A percentile compares a stretch with the other conserved stretches of the same genome.
phyloP scores from a whole-genome alignment of 768 basidiomycete species.

The Nevesoporus exiguus region DNA sequence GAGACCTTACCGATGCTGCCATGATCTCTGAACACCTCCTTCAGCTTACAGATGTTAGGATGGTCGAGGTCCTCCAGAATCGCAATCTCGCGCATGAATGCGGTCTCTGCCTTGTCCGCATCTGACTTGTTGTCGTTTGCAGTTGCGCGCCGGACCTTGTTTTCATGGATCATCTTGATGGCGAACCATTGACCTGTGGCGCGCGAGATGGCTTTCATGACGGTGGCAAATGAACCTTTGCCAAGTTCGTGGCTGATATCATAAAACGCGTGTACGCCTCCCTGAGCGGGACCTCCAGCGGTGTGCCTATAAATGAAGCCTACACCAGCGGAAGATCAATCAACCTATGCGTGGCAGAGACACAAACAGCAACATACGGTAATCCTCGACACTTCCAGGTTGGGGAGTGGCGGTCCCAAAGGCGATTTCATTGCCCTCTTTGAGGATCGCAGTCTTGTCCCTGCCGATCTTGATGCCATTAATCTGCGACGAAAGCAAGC shows the following conservation, averaged over 20 bases:
- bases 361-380: slow-evolving; percentile 48
- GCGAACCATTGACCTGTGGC: slow-evolving; percentile 74
- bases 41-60: slow-evolving; percentile 76
- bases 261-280: slow-evolving; percentile 62
- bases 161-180: slow-evolving; percentile 78
- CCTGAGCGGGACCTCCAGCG: slow-evolving; percentile 45
- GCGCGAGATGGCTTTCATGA: slow-evolving; percentile 76
- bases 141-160: slow-evolving; percentile 40
- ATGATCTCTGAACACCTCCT: slow-evolving; percentile 71
- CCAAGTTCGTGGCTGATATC: slow-evolving; percentile 73
- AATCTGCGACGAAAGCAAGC: slow-evolving; percentile 25
- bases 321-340: slow-evolving; percentile 23
- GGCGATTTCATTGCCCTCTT: slow-evolving; percentile 78
- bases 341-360: neutral
- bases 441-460: slow-evolving; percentile 40
- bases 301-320: slow-evolving; percentile 73
- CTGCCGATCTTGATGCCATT: slow-evolving; percentile 41
- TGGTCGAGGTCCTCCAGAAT: slow-evolving; percentile 78
- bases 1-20: slow-evolving; percentile 52
- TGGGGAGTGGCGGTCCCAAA: slow-evolving; percentile 63
- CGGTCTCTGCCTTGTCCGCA: slow-evolving; percentile 29
- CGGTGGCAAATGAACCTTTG: slow-evolving; percentile 88
- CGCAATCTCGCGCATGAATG: slow-evolving; percentile 68
- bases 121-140: slow-evolving; percentile 31
- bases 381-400: slow-evolving; percentile 59